These are phyloP conservation scores for Monosporascus sp. DNA, from an alignment of 2,329 filamentous ascomycete species.

Conservation along the genomic window DNA sequence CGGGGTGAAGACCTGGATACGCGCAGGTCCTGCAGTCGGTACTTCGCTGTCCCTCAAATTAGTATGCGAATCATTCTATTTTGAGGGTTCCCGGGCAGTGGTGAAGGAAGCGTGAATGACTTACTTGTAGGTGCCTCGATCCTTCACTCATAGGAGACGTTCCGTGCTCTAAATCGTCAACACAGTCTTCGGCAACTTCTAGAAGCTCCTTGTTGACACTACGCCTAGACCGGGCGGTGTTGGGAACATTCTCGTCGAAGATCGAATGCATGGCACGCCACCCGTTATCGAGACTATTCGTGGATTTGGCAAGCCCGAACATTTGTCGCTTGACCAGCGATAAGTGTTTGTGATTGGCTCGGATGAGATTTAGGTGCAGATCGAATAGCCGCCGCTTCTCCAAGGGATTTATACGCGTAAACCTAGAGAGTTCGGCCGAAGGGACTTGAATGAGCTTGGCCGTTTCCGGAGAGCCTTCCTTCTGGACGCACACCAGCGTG, in stretches of 20 bases:
- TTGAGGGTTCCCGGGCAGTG: background rate
- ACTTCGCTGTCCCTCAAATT: background rate
- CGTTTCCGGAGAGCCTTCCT: background rate
- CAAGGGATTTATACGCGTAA: background rate
- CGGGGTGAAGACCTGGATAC: slow-evolving; percentile 14
- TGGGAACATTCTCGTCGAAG: background rate
- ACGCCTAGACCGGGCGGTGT: background rate
- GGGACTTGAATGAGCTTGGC: background rate
- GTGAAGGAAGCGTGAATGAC: background rate
- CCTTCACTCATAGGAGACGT: too few relatives aligned
- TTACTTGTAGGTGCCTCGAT: background rate
- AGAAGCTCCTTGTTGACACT: background rate
- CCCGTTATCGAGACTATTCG: background rate
- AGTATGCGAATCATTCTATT: too few relatives aligned
- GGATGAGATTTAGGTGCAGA: background rate
- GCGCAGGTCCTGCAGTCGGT: slow-evolving; percentile 4
- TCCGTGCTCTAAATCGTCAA: background rate
- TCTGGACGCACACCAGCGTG: background rate
- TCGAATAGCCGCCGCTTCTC: background rate
- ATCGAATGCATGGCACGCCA: background rate
- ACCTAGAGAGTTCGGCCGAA: background rate
- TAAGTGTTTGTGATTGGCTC: background rate
- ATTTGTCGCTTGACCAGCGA: background rate
- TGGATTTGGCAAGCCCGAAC: background rate
- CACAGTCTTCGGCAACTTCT: background rate